phyloP scores from a whole-genome alignment of 1,284 basidiomycete species.

The Pisolithus thermaeus region DNA sequence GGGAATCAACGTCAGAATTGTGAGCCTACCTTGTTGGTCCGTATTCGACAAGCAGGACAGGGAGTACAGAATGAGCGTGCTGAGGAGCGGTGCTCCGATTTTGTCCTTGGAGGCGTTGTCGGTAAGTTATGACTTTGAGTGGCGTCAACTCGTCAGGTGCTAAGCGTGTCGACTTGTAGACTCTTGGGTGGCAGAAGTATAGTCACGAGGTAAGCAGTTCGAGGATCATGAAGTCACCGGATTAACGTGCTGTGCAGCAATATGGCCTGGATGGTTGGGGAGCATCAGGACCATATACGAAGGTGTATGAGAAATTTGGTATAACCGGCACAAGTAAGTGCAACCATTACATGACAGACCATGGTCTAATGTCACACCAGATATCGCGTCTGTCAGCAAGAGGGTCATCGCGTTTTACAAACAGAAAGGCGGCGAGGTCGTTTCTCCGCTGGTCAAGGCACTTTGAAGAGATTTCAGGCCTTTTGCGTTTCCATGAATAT shows the following conservation, averaged over 20 bases:
- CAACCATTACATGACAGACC: neutral
- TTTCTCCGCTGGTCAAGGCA: slow-evolving; percentile 80
- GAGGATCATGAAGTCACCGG: neutral
- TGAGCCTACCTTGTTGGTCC: slow-evolving; percentile 86
- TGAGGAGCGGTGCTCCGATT: slow-evolving; percentile 86
- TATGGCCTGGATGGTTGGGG: slow-evolving; percentile 80
- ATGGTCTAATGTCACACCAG: slow-evolving; percentile 27
- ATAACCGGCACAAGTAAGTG: slow-evolving; percentile 72
- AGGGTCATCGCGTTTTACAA: slow-evolving; percentile 88
- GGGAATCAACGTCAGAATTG: slow-evolving; percentile 79
- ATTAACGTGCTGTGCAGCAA: slow-evolving; percentile 41
- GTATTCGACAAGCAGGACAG: slow-evolving; percentile 83
- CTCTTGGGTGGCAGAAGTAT: slow-evolving; percentile 81
- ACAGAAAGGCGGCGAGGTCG: slow-evolving; percentile 65
- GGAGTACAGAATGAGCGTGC: slow-evolving; percentile 78
- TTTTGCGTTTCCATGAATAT: neutral
- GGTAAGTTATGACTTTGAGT: slow-evolving; percentile 30
- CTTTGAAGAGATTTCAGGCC: slow-evolving; percentile 27
- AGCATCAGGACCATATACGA: slow-evolving; percentile 83
- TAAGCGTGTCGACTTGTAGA: slow-evolving; percentile 32
- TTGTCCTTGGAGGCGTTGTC: slow-evolving; percentile 85
- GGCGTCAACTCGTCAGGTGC: neutral
- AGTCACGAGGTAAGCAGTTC: slow-evolving; percentile 64
- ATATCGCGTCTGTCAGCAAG: slow-evolving; percentile 77
- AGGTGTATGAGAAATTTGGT: slow-evolving; percentile 88